Percentiles rank a stretch among this genome's conserved stretches.
Evolutionary conservation across 1,139 yeast species (phyloP).

Genomic region (Candida dubliniensis): DNA sequence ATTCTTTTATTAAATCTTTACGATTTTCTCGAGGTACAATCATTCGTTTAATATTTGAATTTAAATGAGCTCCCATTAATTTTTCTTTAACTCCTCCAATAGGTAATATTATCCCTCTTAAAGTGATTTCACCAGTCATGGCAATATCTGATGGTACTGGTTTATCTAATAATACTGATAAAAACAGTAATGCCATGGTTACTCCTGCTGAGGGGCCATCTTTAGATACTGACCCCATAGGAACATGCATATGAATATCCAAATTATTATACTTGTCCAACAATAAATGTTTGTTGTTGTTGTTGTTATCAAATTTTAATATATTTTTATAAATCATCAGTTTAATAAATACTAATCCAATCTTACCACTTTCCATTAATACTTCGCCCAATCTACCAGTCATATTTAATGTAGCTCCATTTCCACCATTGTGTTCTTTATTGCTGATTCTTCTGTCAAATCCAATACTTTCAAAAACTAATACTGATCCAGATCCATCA

Average conservation of each 20-base stretch:
- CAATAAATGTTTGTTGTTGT: slow-evolving; percentile 25
- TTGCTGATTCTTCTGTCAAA: slow-evolving; percentile 46
- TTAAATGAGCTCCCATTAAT: slow-evolving; percentile 78
- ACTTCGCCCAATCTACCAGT: slow-evolving; percentile 88
- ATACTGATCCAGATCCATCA: slow-evolving; percentile 83
- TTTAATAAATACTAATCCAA: slow-evolving; percentile 74
- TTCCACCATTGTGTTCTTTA: slow-evolving; percentile 22
- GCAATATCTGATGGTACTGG: slow-evolving; percentile 73
- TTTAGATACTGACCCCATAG: slow-evolving; percentile 83
- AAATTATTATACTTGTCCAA: slow-evolving; percentile 48
- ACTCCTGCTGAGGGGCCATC: slow-evolving; percentile 96
- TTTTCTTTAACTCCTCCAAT: slow-evolving; percentile 91
- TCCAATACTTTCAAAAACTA: slow-evolving; percentile 78
- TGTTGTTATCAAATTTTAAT: slow-evolving; percentile 23
- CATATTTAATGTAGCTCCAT: slow-evolving; percentile 48
- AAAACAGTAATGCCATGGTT: slow-evolving; percentile 79
- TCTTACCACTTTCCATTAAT: slow-evolving; percentile 77
- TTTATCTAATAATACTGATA: slow-evolving; percentile 67
- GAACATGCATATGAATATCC: slow-evolving; percentile 83
- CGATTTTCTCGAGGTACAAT: slow-evolving; percentile 71
- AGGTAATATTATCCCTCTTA: slow-evolving; percentile 82
- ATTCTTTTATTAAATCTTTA: slow-evolving; percentile 66
- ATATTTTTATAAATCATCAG: slow-evolving; percentile 48
- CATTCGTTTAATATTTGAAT: slow-evolving; percentile 53
- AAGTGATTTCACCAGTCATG: slow-evolving; percentile 92